Evolutionary conservation across 2,329 filamentous ascomycete species (phyloP).

Genomic region (Arthrobotrys musiformis): DNA sequence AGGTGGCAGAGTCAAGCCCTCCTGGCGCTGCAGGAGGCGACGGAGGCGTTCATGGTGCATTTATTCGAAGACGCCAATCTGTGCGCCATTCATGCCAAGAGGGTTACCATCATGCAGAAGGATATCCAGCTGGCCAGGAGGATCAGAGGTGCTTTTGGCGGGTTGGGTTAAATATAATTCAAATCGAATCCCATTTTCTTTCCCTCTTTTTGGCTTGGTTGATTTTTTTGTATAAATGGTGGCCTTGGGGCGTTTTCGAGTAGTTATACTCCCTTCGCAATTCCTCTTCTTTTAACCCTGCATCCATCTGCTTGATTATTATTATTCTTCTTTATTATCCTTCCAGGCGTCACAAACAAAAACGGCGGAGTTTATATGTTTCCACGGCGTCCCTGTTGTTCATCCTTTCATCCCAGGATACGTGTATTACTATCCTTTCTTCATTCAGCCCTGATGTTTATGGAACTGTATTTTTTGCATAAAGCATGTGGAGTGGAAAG

Average conservation of each 20-base stretch:
- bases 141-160: slow-evolving; percentile 81
- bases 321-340: too few relatives aligned
- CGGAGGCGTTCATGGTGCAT: slow-evolving; percentile 95
- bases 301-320: too few relatives aligned
- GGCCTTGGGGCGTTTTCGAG: too few relatives aligned
- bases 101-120: slow-evolving; percentile 97
- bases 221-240: background rate
- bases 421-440: background rate
- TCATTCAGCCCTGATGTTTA: background rate
- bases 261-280: background rate
- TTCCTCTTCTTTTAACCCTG: background rate
- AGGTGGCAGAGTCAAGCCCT: slow-evolving; percentile 98
- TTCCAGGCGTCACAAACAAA: slow-evolving; percentile 6
- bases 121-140: slow-evolving; percentile 91
- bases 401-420: background rate
- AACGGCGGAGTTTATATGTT: slow-evolving; percentile 25
- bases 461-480: too few relatives aligned
- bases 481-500: too few relatives aligned
- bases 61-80: slow-evolving; percentile 97
- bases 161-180: slow-evolving; percentile 70
- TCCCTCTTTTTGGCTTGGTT: too few relatives aligned
- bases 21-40: slow-evolving; percentile 89
- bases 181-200: background rate
- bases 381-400: background rate
- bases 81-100: slow-evolving; percentile 94